phyloP scores from a whole-genome alignment of 2,329 filamentous ascomycete genomes.

The Cladosporium sp. region DNA sequence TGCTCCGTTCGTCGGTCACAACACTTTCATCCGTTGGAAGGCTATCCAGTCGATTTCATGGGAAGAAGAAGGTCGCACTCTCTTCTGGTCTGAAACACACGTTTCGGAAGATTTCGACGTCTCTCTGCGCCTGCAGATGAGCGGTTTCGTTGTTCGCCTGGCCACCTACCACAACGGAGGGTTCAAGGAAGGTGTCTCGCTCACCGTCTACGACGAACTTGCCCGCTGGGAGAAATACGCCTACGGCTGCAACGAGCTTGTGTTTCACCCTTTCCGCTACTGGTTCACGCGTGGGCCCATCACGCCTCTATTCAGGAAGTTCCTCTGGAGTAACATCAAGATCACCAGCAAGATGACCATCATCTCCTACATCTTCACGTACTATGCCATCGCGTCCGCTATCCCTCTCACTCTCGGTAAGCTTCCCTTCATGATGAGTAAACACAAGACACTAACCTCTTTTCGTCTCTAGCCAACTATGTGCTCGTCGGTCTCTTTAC shows the following conservation, averaged over 20 bases:
- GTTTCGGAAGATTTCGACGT: constrained; percentile 81
- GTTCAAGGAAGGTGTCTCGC: constrained; percentile 72
- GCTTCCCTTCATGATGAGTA: background rate
- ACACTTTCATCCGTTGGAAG: constrained; percentile 71
- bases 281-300: constrained; percentile 66
- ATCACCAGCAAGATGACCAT: constrained; percentile 70
- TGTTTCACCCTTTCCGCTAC: constrained; percentile 65
- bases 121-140: constrained; percentile 68
- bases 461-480: constrained; percentile 58
- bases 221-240: constrained; percentile 74
- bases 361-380: constrained; percentile 69
- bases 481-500: constrained; percentile 71
- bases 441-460: background rate
- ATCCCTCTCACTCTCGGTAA: constrained; percentile 61
- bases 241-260: constrained; percentile 69
- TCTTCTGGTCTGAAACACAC: constrained; percentile 73
- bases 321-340: constrained; percentile 62
- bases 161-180: constrained; percentile 68
- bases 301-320: constrained; percentile 63
- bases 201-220: constrained; percentile 72
- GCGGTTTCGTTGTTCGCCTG: constrained; percentile 67
- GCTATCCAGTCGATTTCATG: constrained; percentile 61
- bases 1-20: constrained; percentile 76
- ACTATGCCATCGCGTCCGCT: constrained; percentile 69
- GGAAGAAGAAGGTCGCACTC: constrained; percentile 61